Base-by-base conservation (phyloP, 768 basidiomycete species). In the Boletales sp. region DNA sequence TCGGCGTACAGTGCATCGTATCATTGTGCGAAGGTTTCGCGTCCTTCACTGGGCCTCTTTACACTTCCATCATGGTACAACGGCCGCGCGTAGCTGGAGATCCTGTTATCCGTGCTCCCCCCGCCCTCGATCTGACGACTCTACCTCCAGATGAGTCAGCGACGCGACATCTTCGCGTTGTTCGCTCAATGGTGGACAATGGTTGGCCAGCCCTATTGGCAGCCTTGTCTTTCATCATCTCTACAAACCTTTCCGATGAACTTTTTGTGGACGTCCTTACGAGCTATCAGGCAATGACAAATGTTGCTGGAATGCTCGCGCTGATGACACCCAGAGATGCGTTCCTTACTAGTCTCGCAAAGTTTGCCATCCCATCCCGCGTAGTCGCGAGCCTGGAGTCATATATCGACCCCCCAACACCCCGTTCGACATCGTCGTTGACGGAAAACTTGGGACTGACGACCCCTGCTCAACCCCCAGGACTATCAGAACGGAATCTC, bases 141-240 rank as follows among this genome's bases (percentile, higher is more conserved):
- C 71, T 87, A 1, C 74, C 84, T 1, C 64, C 73, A 9, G 80
- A 84, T 15, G 76, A 81, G 15, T 67, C 74, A 1, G 71, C 77
- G 2, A 77, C 82, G 1, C 70, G 71, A 34, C 80, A 85, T n/a
- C 77, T 94, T 10, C 65, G 64, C 8, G 77, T 82, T 9, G 82
- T 90, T 0, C 77, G 81, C 42, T 82, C 80, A 31, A 94, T 98
- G 81, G 78, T 95, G 36, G 86, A 87, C 36, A 82, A 80, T 41
- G 87, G 86, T 1, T 99, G 94, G 94, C 95, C 95, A 0, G 90
- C 93, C 2, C 74, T 97, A 1, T 82, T 97, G 10, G 93, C 94
- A 0, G 87, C 92, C 0, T 74, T 95, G 1, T 92, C 93, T 0
- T 95, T 92, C 69, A 78, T 92, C 59, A 85, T 97, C 53, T 80